A percentile compares a stretch with the other conserved stretches of the same genome.
Conservation (phyloP, 1,284 basidiomycete genomes). For the Caloboletus firmus region DNA sequence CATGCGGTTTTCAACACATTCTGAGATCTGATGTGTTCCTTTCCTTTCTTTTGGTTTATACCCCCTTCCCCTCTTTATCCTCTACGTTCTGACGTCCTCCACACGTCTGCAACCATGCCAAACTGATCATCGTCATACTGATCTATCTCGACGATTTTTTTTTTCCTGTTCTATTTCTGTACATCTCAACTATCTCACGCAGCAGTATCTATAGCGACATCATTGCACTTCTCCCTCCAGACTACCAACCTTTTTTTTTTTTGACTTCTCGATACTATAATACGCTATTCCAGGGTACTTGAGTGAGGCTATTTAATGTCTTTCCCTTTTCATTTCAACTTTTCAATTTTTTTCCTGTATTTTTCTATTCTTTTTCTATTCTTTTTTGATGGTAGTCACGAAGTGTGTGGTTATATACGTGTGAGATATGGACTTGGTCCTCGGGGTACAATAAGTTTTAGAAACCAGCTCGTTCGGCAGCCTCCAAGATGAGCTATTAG, state of each 20-base stretch:
- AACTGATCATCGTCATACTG: not conserved
- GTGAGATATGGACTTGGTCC: no score
- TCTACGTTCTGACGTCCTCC: not conserved
- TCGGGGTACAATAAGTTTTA: no score
- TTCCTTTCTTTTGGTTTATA: not conserved
- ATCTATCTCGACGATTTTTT: constrained; percentile 4
- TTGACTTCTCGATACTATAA: not conserved
- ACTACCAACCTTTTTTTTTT: not conserved
- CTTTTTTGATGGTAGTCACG: no score
- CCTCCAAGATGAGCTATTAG: no score
- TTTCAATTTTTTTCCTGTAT: no score
- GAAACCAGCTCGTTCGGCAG: no score
- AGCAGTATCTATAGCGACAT: constrained; percentile 17
- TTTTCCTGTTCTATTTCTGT: constrained; percentile 6
- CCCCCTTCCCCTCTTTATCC: not conserved
- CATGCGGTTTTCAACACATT: constrained; percentile 39
- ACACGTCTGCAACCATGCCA: not conserved
- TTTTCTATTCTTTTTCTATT: no score
- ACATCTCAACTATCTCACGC: constrained; percentile 10
- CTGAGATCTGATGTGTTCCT: constrained; percentile 15
- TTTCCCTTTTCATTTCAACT: not conserved
- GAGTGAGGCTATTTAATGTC: constrained; percentile 9
- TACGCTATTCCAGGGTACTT: not conserved
- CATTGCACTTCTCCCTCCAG: not conserved
- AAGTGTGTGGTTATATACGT: no score